These are phyloP conservation scores for Paramyrothecium sp. DNA, from an alignment of 2,329 filamentous ascomycete species.

Conservation along the genomic window DNA sequence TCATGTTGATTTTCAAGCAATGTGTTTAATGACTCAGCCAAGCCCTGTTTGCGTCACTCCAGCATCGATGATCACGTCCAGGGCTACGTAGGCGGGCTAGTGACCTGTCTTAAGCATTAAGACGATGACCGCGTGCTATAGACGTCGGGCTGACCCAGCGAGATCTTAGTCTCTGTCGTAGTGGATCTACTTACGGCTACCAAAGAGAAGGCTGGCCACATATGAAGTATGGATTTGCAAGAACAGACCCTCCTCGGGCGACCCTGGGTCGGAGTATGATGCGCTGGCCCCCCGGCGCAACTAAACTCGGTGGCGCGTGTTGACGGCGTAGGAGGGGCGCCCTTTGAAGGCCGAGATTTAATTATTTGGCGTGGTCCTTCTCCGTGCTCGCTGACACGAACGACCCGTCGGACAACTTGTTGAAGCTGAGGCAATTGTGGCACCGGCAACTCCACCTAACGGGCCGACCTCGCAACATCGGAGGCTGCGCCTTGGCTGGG, in stretches of 20 bases:
- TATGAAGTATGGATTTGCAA: neutral
- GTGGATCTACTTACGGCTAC: neutral
- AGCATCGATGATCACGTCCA: neutral
- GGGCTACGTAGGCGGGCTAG: neutral
- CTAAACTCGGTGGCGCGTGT: no score
- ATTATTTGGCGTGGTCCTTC: no score
- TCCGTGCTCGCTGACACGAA: no score
- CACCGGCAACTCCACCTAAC: neutral
- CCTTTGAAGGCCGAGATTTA: no score
- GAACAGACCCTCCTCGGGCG: neutral
- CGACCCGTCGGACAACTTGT: neutral
- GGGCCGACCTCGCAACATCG: conserved; percentile 1
- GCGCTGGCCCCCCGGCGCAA: no score
- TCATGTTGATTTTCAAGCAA: no score
- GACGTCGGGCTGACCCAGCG: neutral
- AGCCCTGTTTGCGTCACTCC: neutral
- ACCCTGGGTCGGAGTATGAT: neutral
- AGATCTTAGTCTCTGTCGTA: neutral
- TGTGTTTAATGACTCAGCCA: no score
- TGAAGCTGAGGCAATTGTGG: conserved; percentile 1
- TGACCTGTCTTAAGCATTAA: neutral
- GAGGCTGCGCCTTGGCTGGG: neutral
- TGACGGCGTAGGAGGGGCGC: no score
- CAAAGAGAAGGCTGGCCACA: neutral
- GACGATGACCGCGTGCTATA: neutral